Percentiles rank a stretch among this genome's conserved stretches.
Conservation (phyloP, 768 basidiomycete species). For the Boletus rubescentipes region DNA sequence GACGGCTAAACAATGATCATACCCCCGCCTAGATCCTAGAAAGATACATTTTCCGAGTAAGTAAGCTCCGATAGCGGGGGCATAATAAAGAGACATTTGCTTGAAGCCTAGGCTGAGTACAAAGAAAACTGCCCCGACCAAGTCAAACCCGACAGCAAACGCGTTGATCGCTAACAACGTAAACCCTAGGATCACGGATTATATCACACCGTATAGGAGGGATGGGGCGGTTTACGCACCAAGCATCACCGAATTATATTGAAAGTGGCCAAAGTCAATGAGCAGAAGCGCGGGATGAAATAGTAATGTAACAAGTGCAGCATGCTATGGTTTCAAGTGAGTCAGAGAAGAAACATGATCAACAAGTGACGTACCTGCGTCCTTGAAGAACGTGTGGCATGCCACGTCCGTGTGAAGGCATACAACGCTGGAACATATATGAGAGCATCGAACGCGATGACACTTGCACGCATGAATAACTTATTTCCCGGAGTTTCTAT, state of each 20-base stretch:
- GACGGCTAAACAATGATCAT: constrained; percentile 21
- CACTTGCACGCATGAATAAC: constrained; percentile 79
- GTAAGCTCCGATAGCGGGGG: constrained; percentile 89
- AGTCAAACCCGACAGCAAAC: constrained; percentile 68
- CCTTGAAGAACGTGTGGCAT: constrained; percentile 65
- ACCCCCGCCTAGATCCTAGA: constrained; percentile 74
- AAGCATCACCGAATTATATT: constrained; percentile 94
- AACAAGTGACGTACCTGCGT: constrained; percentile 58
- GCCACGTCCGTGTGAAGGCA: constrained; percentile 66
- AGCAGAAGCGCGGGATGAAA: constrained; percentile 83
- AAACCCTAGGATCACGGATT: constrained; percentile 47
- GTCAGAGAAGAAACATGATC: background rate
- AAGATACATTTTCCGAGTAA: constrained; percentile 86
- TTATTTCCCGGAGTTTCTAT: constrained; percentile 66
- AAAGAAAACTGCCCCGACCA: constrained; percentile 75
- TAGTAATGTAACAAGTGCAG: constrained; percentile 68
- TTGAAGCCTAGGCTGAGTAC: constrained; percentile 89
- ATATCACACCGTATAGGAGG: background rate
- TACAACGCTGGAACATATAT: constrained; percentile 76
- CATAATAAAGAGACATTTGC: constrained; percentile 95
- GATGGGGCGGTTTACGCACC: constrained; percentile 42
- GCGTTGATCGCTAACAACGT: constrained; percentile 67
- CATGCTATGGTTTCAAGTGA: constrained; percentile 30
- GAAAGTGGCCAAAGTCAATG: constrained; percentile 92
- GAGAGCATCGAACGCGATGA: constrained; percentile 63